A percentile compares a stretch with the other conserved stretches of the same genome.
These are phyloP conservation scores for Xylaria curta DNA, from an alignment of 495 filamentous ascomycete species.

Conservation along the genomic window DNA sequence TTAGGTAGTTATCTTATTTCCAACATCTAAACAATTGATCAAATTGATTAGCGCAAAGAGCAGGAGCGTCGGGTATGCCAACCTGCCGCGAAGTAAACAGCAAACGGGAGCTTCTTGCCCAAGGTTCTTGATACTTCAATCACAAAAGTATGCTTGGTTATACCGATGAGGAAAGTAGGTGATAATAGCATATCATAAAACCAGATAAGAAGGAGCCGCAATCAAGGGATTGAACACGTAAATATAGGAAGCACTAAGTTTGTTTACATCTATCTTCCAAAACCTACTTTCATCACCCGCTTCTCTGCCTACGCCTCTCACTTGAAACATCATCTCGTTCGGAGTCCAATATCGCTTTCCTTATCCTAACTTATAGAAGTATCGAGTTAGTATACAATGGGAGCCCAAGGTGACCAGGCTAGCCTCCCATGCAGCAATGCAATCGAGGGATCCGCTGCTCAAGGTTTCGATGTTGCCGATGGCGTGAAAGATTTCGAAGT, in stretches of 20 bases:
- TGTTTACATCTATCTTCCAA: not conserved
- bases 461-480: not conserved
- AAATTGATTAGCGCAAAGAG: not conserved
- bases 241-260: no score
- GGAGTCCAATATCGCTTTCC: not conserved
- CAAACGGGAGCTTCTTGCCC: not conserved
- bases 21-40: not conserved
- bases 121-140: no score
- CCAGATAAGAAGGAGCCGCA: not conserved
- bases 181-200: not conserved
- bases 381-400: not conserved
- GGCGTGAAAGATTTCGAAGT: not conserved
- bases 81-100: not conserved
- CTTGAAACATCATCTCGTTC: not conserved
- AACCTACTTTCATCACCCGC: not conserved
- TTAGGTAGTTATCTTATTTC: not conserved
- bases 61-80: not conserved
- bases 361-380: not conserved
- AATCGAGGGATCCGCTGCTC: conserved; percentile 8
- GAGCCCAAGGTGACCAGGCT: not conserved
- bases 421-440: conserved; percentile 2
- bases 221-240: no score
- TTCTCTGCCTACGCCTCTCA: not conserved
- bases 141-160: not conserved
- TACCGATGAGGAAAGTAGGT: not conserved